A percentile compares a stretch with the other conserved stretches of the same genome.
Evolutionary conservation across 371 early-diverging fungal genomes (phyloP).

Genomic region (Antonospora locustae): DNA sequence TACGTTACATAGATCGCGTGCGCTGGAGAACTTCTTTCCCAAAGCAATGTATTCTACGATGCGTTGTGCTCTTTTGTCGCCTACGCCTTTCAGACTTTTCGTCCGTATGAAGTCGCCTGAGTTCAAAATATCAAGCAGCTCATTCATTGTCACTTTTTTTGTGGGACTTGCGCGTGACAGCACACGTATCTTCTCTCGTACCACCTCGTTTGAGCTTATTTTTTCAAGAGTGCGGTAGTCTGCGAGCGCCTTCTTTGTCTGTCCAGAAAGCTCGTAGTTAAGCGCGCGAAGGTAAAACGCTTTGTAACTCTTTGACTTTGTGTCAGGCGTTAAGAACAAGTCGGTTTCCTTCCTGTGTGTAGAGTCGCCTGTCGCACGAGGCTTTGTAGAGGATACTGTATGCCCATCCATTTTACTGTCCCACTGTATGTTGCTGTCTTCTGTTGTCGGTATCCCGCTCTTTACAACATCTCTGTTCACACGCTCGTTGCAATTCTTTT

Average conservation of each 20-base stretch:
- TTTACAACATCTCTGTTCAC: too few species aligned
- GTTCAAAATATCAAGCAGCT: constrained; percentile 56
- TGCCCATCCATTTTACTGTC: too few species aligned
- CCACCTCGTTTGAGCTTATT: constrained; percentile 14
- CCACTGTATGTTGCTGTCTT: too few species aligned
- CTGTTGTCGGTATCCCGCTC: too few species aligned
- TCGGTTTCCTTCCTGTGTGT: constrained; percentile 10
- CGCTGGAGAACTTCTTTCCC: constrained; percentile 25
- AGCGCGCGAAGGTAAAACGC: constrained; percentile 31
- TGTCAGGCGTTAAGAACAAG: constrained; percentile 19
- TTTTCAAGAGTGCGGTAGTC: constrained; percentile 39
- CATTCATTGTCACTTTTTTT: constrained; percentile 18
- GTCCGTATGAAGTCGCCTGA: constrained; percentile 56
- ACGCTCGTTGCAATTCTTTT: too few species aligned
- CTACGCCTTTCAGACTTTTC: constrained; percentile 58
- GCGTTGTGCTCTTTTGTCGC: constrained; percentile 58
- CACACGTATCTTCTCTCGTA: constrained; percentile 12
- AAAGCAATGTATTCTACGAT: constrained; percentile 56
- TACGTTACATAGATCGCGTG: constrained; percentile 25
- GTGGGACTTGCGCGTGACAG: constrained; percentile 10
- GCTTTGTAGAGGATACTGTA: too few species aligned
- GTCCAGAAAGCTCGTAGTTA: constrained; percentile 18
- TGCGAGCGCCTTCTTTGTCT: constrained; percentile 26
- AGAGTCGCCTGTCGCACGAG: too few species aligned
- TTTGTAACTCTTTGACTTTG: constrained; percentile 35